Percentiles rank a stretch among this genome's conserved stretches.
phyloP scores from a whole-genome alignment of 2,329 filamentous ascomycete genomes.

The Elsinoe arachidis region DNA sequence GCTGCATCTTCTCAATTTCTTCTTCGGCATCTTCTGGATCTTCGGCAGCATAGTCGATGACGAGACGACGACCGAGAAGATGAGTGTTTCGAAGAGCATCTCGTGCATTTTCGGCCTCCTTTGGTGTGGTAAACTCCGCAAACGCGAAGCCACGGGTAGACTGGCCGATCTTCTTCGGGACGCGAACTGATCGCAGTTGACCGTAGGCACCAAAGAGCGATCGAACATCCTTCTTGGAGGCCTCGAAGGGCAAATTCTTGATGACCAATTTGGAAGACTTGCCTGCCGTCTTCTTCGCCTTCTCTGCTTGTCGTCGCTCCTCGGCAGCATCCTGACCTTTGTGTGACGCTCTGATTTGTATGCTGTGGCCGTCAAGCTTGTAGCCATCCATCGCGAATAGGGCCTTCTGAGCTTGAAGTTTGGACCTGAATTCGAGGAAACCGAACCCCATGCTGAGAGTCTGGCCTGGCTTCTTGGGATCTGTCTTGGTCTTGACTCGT shows the following conservation, averaged over 20 bases:
- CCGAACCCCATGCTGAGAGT: constrained; percentile 95
- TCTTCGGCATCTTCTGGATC: constrained; percentile 88
- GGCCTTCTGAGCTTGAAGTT: constrained; percentile 69
- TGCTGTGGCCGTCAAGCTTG: constrained; percentile 75
- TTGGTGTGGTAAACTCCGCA: constrained; percentile 84
- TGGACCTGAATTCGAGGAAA: constrained; percentile 79
- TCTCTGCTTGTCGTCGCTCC: constrained; percentile 73
- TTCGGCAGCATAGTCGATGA: constrained; percentile 83
- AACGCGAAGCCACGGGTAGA: constrained; percentile 90
- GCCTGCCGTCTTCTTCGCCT: constrained; percentile 66
- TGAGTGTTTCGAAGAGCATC: constrained; percentile 87
- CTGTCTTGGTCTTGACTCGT: constrained; percentile 83
- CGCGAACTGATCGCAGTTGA: constrained; percentile 80
- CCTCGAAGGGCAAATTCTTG: constrained; percentile 97
- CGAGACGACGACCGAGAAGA: constrained; percentile 77
- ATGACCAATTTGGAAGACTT: constrained; percentile 88
- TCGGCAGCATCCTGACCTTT: constrained; percentile 80
- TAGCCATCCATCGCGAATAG: constrained; percentile 80
- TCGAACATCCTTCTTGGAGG: constrained; percentile 83
- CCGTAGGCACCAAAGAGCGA: constrained; percentile 83
- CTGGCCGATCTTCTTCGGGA: constrained; percentile 91
- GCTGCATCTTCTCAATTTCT: constrained; percentile 93
- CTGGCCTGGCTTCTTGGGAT: constrained; percentile 83
- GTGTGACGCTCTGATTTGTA: constrained; percentile 79
- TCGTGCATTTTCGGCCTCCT: constrained; percentile 85